phyloP scores from a whole-genome alignment of 495 filamentous ascomycete genomes.

The Beverwykella pulmonaria region DNA sequence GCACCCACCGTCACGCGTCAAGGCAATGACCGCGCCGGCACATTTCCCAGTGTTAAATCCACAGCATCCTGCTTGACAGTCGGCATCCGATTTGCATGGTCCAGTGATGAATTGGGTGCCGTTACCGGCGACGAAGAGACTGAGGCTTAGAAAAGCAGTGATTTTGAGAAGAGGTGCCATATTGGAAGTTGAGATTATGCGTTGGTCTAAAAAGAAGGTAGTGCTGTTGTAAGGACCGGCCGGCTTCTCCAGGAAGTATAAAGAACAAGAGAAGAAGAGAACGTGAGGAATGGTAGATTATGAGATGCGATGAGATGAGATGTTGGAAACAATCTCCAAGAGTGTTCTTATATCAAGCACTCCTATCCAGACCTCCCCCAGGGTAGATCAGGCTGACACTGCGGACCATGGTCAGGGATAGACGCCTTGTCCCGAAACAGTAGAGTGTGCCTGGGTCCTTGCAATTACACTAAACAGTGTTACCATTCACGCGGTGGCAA shows the following conservation, averaged over 20 bases:
- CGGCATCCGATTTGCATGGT: constrained; percentile 37
- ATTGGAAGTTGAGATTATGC: not conserved
- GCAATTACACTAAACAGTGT: constrained; percentile 4
- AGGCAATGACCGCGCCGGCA: constrained; percentile 42
- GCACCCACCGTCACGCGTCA: constrained; percentile 46
- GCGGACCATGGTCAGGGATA: constrained; percentile 8
- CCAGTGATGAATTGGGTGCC: constrained; percentile 44
- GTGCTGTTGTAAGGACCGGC: constrained; percentile 25
- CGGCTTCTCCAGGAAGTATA: constrained; percentile 29
- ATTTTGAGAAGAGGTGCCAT: constrained; percentile 33
- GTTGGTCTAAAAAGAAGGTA: constrained; percentile 10
- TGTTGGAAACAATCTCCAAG: not conserved
- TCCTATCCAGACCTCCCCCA: constrained; percentile 1
- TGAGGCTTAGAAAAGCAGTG: constrained; percentile 20
- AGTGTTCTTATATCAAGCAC: constrained; percentile 19
- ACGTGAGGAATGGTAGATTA: constrained; percentile 8
- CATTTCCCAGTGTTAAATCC: constrained; percentile 41
- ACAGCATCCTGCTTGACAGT: constrained; percentile 40
- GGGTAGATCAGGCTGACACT: constrained; percentile 25
- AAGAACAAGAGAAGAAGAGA: constrained; percentile 10
- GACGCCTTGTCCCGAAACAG: constrained; percentile 26
- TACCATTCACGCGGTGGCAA: constrained; percentile 6
- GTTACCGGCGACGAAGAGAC: constrained; percentile 26
- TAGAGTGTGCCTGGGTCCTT: constrained; percentile 3
- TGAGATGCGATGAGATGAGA: constrained; percentile 12